Evolutionary conservation across 2,329 filamentous ascomycete species (phyloP).

Genomic region (Septoria petroselini): DNA sequence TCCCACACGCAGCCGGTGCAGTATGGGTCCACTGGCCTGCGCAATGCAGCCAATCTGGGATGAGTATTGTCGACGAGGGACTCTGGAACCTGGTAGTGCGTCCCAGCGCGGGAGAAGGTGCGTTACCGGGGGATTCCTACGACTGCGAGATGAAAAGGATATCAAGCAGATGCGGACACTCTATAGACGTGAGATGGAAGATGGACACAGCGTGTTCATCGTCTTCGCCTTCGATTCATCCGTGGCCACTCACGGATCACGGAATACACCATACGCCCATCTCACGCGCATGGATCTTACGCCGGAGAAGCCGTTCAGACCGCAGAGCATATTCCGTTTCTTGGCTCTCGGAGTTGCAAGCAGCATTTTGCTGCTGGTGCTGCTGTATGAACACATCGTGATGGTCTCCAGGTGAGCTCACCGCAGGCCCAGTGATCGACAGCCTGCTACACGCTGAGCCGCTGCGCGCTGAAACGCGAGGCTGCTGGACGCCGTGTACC

Average conservation of each 20-base stretch:
- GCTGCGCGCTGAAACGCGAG: not conserved
- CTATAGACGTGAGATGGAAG: not conserved
- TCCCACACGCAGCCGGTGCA: no score
- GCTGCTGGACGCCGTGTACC: no score
- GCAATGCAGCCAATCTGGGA: not conserved
- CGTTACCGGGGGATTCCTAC: no score
- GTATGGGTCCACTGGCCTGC: no score
- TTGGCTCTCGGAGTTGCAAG: no score
- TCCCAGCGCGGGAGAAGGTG: not conserved
- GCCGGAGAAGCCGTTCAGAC: constrained; percentile 1
- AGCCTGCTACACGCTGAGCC: not conserved
- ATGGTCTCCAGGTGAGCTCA: not conserved
- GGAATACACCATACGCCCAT: constrained; percentile 1
- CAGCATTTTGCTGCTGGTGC: no score
- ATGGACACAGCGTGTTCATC: not conserved
- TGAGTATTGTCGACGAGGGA: not conserved
- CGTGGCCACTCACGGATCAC: constrained; percentile 1
- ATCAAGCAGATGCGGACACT: not conserved
- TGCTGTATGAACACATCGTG: not conserved
- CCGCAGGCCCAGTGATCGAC: not conserved
- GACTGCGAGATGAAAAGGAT: no score
- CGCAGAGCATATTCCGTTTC: constrained; percentile 2
- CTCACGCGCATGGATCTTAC: not conserved
- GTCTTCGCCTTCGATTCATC: not conserved
- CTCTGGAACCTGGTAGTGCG: not conserved